Percentiles rank a stretch among this genome's conserved stretches.
Conservation (phyloP, 2,329 filamentous ascomycete genomes). For the Calonectria crousiana region DNA sequence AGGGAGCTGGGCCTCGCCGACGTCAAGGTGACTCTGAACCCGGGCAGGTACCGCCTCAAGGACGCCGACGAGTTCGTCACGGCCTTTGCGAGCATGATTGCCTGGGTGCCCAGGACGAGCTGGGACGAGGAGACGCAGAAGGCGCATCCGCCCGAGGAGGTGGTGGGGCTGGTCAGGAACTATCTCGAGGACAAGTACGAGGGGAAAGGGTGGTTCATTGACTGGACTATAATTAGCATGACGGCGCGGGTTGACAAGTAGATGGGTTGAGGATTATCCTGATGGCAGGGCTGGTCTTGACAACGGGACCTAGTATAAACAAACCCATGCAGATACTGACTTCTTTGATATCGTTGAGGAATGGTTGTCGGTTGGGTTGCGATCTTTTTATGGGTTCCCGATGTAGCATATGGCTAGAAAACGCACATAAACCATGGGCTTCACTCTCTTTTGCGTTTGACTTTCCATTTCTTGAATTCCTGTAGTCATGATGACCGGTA, state of each 20-base stretch:
- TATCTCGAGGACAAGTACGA: slow-evolving; percentile 56
- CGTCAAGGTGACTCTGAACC: slow-evolving; percentile 49
- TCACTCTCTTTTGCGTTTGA: background rate
- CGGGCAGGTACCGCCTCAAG: slow-evolving; percentile 46
- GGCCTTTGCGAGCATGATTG: slow-evolving; percentile 53
- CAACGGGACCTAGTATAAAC: too few relatives aligned
- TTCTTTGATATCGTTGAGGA: background rate
- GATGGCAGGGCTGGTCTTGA: too few relatives aligned
- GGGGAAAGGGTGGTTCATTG: slow-evolving; percentile 42
- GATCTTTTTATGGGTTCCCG: background rate
- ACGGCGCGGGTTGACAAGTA: slow-evolving; percentile 41
- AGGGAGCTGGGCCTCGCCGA: slow-evolving; percentile 51
- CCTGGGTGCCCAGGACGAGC: slow-evolving; percentile 51
- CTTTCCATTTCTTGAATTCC: background rate
- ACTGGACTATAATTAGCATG: slow-evolving; percentile 41
- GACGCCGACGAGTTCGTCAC: slow-evolving; percentile 52
- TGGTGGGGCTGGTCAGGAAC: slow-evolving; percentile 49
- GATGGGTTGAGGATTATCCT: background rate
- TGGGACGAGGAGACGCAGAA: slow-evolving; percentile 55
- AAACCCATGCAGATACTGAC: too few relatives aligned
- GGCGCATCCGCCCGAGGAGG: slow-evolving; percentile 52
- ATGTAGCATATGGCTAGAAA: background rate
- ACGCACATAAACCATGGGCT: background rate
- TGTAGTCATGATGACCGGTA: background rate
- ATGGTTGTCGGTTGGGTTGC: background rate